Percentiles rank a stretch among this genome's conserved stretches.
phyloP scores from a whole-genome alignment of 2,329 filamentous ascomycete species.

The Chalaropsis thielavioides region DNA sequence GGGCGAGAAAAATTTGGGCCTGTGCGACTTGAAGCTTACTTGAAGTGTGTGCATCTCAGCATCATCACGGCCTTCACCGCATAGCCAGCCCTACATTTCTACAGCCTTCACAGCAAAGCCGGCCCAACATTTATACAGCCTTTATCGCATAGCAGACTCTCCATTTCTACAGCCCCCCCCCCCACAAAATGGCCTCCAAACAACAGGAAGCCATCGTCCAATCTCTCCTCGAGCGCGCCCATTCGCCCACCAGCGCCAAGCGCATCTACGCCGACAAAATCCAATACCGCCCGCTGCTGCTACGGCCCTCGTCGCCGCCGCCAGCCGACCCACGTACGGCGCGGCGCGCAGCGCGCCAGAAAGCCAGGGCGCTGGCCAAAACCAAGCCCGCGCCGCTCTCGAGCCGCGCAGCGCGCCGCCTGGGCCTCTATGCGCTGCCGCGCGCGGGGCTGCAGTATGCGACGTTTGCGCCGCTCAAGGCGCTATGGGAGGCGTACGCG shows the following conservation, averaged over 20 bases:
- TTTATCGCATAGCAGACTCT: neutral
- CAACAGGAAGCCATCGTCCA: constrained; percentile 31
- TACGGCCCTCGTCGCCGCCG: constrained; percentile 59
- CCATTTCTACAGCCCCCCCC: neutral
- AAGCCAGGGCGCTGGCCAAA: constrained; percentile 24
- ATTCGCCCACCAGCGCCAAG: constrained; percentile 55
- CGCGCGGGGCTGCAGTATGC: constrained; percentile 36
- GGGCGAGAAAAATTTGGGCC: neutral
- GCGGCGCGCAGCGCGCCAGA: constrained; percentile 35
- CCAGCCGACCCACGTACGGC: constrained; percentile 43
- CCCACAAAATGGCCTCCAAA: constrained; percentile 24
- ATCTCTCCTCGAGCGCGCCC: constrained; percentile 59
- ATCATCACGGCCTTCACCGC: no score
- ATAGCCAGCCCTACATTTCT: neutral
- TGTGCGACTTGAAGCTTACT: neutral
- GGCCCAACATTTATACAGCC: no score
- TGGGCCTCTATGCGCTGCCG: constrained; percentile 53
- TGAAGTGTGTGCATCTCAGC: no score
- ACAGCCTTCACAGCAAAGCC: neutral
- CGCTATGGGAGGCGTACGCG: constrained; percentile 74
- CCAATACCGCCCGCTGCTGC: constrained; percentile 63
- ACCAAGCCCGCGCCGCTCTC: constrained; percentile 54
- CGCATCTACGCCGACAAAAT: constrained; percentile 72
- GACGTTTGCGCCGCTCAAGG: constrained; percentile 63
- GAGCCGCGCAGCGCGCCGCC: constrained; percentile 57